phyloP scores from a whole-genome alignment of 257 asterid genomes.

The Handroanthus guayacan region DNA sequence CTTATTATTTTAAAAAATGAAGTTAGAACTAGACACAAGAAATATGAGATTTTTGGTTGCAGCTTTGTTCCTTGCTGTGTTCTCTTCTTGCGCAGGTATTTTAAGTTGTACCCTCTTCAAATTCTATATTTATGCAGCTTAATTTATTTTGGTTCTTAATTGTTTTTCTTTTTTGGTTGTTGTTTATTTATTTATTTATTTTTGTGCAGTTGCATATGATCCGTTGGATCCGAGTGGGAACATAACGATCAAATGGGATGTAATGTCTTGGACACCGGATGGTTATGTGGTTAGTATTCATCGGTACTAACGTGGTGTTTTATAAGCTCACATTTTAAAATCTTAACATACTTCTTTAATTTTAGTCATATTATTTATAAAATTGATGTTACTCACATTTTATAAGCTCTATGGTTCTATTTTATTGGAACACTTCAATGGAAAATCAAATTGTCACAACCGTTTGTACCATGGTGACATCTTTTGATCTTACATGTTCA shows the following conservation, averaged over 20 bases:
- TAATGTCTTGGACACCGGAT: constrained; percentile 93
- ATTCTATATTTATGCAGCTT: background rate
- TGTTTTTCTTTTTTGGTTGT: background rate
- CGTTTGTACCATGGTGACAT: too few relatives aligned
- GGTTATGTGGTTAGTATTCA: constrained; percentile 77
- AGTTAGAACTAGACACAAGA: background rate
- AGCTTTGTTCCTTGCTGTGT: constrained; percentile 40
- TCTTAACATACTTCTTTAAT: too few relatives aligned
- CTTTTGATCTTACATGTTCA: too few relatives aligned
- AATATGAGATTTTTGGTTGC: constrained; percentile 49
- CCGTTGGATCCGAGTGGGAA: constrained; percentile 94
- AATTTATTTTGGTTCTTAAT: constrained; percentile 5
- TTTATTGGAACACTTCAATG: too few relatives aligned
- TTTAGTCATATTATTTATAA: too few relatives aligned
- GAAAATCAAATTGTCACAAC: too few relatives aligned
- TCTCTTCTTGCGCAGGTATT: constrained; percentile 61
- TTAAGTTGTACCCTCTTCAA: background rate
- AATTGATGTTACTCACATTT: too few relatives aligned
- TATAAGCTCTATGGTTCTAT: too few relatives aligned
- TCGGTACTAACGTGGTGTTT: background rate
- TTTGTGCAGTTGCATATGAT: constrained; percentile 75
- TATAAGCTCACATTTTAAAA: too few relatives aligned
- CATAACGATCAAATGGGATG: constrained; percentile 94
- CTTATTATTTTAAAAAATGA: background rate
- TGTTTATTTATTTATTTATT: background rate